These are phyloP conservation scores for Pseudozyma hubeiensis DNA, from an alignment of 1,284 basidiomycete genomes.

Conservation along the genomic window DNA sequence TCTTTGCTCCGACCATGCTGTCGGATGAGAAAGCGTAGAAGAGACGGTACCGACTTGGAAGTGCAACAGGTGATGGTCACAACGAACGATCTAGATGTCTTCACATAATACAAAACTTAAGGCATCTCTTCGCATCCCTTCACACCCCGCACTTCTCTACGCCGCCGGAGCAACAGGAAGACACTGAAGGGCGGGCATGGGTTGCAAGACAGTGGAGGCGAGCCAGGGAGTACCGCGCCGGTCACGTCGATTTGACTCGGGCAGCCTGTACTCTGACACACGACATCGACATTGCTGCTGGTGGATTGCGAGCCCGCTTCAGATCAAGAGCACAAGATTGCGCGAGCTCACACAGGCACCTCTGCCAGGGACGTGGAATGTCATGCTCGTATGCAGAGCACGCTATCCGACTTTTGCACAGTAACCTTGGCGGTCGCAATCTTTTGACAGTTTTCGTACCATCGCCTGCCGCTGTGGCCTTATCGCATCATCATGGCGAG, in stretches of 20 bases:
- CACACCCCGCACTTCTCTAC: constrained; percentile 5
- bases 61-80: not conserved
- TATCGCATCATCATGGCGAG: constrained; percentile 37
- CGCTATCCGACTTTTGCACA: constrained; percentile 10
- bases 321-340: not conserved
- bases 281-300: constrained; percentile 31
- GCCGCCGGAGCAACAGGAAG: too few species aligned
- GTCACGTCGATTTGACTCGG: constrained; percentile 15
- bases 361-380: not conserved
- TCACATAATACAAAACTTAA: not conserved
- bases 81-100: not conserved
- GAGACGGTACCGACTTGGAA: not conserved
- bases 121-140: not conserved
- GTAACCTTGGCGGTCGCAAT: constrained; percentile 15
- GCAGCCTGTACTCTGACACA: constrained; percentile 26
- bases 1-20: constrained; percentile 12
- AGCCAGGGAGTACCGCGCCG: constrained; percentile 23
- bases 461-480: not conserved
- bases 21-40: not conserved
- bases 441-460: constrained; percentile 9
- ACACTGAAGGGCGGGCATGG: too few species aligned
- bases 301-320: not conserved
- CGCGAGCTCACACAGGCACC: not conserved
- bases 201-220: not conserved
- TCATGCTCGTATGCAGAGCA: constrained; percentile 15